Percentiles rank a stretch among this genome's conserved stretches.
phyloP scores from a whole-genome alignment of 1,284 basidiomycete species.

The Paramarasmius palmivorus region DNA sequence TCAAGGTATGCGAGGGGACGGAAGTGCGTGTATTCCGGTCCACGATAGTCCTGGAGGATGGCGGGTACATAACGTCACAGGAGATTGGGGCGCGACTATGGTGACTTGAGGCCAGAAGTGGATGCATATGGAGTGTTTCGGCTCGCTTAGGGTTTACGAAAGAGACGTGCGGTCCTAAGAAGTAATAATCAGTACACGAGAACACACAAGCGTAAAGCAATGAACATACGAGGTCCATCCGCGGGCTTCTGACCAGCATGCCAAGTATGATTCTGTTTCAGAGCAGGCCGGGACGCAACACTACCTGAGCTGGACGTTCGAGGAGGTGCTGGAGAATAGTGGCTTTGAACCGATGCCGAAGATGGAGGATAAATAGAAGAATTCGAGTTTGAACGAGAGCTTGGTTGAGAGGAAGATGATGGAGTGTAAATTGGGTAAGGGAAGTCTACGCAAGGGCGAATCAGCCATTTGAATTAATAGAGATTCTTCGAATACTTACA shows the following conservation, averaged over 20 bases:
- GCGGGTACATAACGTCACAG: slow-evolving; percentile 60
- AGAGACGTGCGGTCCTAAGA: slow-evolving; percentile 38
- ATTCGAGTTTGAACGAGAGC: slow-evolving; percentile 18
- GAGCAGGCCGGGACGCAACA: slow-evolving; percentile 16
- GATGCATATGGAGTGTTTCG: slow-evolving; percentile 56
- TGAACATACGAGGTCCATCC: slow-evolving; percentile 13
- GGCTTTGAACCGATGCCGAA: slow-evolving; percentile 8
- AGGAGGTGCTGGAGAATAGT: slow-evolving; percentile 13
- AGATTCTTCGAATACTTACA: slow-evolving; percentile 12
- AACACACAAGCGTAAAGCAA: slow-evolving; percentile 2
- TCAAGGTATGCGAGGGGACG: slow-evolving; percentile 57
- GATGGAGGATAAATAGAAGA: slow-evolving; percentile 18
- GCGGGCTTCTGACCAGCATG: slow-evolving; percentile 10
- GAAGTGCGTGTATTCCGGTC: slow-evolving; percentile 54
- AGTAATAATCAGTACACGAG: not conserved
- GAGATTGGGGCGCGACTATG: slow-evolving; percentile 57
- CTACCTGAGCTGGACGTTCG: slow-evolving; percentile 18
- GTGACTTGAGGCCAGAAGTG: slow-evolving; percentile 55
- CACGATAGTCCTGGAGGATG: slow-evolving; percentile 57
- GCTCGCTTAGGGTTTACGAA: slow-evolving; percentile 38
- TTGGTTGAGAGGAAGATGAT: slow-evolving; percentile 13
- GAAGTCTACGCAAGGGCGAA: slow-evolving; percentile 8
- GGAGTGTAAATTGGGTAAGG: slow-evolving; percentile 22
- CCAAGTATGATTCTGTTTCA: slow-evolving; percentile 23
- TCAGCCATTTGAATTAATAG: not conserved